These are phyloP conservation scores for Esteya vermicola DNA, from an alignment of 2,329 filamentous ascomycete species.

Conservation along the genomic window DNA sequence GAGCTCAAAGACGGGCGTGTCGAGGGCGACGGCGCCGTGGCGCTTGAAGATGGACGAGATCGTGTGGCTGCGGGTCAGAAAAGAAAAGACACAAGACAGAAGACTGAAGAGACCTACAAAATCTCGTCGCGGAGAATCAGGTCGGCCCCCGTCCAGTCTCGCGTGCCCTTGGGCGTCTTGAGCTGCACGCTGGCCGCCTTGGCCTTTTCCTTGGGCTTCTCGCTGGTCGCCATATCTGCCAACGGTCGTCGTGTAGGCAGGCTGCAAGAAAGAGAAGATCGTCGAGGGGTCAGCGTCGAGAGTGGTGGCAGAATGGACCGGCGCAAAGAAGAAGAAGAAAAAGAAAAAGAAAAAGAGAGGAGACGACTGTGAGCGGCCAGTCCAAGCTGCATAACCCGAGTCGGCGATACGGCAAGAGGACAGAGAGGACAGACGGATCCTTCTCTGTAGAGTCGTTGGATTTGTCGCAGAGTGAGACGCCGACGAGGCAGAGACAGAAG, in stretches of 20 bases:
- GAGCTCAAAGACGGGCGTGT: conserved; percentile 64
- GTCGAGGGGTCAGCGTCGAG: background rate
- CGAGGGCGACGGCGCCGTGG: conserved; percentile 56
- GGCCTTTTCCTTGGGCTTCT: conserved; percentile 7
- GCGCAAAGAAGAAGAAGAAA: background rate
- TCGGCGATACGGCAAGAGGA: no score
- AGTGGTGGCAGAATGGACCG: background rate
- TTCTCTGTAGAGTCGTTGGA: no score
- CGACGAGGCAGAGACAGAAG: no score
- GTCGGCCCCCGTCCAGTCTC: conserved; percentile 53
- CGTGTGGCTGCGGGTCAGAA: conserved; percentile 8
- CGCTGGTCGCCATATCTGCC: background rate
- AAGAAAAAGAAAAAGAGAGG: background rate
- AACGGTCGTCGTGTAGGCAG: background rate
- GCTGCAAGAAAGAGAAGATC: background rate
- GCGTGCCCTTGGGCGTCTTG: conserved; percentile 69
- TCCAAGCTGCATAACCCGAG: no score
- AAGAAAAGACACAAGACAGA: background rate
- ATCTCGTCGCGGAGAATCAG: conserved; percentile 57
- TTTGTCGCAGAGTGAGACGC: no score
- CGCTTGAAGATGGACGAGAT: conserved; percentile 23
- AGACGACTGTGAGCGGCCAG: background rate
- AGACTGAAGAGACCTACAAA: conserved; percentile 22
- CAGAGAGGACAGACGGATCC: no score
- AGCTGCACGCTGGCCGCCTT: conserved; percentile 25